Percentiles rank a stretch among this genome's conserved stretches.
These are phyloP conservation scores for Pichia heedii DNA, from an alignment of 805 yeast species.

Conservation along the genomic window DNA sequence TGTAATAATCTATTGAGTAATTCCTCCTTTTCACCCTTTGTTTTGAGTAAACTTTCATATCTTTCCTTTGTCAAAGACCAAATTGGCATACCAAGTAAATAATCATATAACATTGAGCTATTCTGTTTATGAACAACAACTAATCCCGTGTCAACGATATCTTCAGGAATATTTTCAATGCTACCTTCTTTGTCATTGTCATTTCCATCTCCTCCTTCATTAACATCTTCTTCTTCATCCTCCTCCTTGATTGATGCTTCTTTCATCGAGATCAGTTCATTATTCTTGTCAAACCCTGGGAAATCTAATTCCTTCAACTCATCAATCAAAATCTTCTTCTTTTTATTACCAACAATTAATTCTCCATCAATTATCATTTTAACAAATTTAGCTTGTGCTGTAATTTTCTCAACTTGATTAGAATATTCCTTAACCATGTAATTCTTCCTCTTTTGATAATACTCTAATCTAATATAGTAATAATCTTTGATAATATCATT, in stretches of 20 bases:
- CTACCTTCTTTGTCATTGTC: constrained; percentile 25
- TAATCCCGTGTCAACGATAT: constrained; percentile 10
- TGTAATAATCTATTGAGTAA: constrained; percentile 61
- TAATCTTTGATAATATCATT: constrained; percentile 77
- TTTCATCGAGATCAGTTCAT: constrained; percentile 48
- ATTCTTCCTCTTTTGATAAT: constrained; percentile 87
- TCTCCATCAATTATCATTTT: constrained; percentile 77
- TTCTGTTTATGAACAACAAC: constrained; percentile 37
- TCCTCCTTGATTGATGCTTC: constrained; percentile 19
- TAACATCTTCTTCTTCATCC: constrained; percentile 15
- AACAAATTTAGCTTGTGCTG: constrained; percentile 84
- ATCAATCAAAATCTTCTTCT: constrained; percentile 52
- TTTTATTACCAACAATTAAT: constrained; percentile 65
- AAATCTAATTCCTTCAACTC: constrained; percentile 59
- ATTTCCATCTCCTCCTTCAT: constrained; percentile 37
- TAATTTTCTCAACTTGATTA: constrained; percentile 63
- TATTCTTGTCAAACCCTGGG: constrained; percentile 66
- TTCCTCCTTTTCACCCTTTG: constrained; percentile 60
- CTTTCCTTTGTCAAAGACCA: constrained; percentile 91
- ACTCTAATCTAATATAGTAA: constrained; percentile 78
- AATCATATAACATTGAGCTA: constrained; percentile 64
- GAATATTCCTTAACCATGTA: constrained; percentile 57
- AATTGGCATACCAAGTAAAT: constrained; percentile 82
- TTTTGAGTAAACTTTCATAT: constrained; percentile 68
- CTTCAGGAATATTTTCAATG: constrained; percentile 14